Conservation (phyloP, 2,329 filamentous ascomycete genomes). For the Tolypocladium ovalisporum region DNA sequence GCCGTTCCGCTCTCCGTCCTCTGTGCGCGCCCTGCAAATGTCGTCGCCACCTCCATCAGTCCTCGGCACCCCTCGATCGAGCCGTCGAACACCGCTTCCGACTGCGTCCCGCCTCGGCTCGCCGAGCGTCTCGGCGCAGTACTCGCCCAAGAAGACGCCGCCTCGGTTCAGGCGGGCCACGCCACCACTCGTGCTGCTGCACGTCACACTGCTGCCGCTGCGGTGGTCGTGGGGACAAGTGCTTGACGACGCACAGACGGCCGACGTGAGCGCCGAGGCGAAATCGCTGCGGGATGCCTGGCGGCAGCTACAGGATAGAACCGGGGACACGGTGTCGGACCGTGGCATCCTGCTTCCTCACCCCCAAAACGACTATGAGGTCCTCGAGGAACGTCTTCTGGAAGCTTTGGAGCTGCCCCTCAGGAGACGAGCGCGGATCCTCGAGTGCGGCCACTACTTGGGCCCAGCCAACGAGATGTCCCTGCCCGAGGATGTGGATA, state of each 20-base stretch:
- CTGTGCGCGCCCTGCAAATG: constrained; percentile 62
- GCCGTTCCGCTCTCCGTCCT: constrained; percentile 58
- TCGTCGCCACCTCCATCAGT: constrained; percentile 50
- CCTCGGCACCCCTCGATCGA: constrained; percentile 43
- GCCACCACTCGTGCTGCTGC: constrained; percentile 64
- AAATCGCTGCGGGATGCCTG: constrained; percentile 50
- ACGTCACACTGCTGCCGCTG: constrained; percentile 65
- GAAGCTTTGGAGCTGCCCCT: constrained; percentile 64
- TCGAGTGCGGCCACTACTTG: constrained; percentile 69
- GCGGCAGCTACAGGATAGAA: constrained; percentile 56
- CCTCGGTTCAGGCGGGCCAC: constrained; percentile 45
- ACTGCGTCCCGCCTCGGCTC: constrained; percentile 48
- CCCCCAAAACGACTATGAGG: constrained; percentile 68
- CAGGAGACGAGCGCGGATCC: constrained; percentile 52
- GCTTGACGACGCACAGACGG: constrained; percentile 30
- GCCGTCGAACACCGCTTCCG: constrained; percentile 34
- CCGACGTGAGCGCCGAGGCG: constrained; percentile 31
- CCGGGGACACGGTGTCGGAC: constrained; percentile 62
- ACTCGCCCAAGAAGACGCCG: constrained; percentile 47
- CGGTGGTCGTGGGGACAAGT: constrained; percentile 53
- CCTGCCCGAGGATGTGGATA: constrained; percentile 31
- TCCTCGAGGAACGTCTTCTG: constrained; percentile 66
- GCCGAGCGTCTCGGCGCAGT: constrained; percentile 38
- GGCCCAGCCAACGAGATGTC: constrained; percentile 43
- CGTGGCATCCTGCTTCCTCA: constrained; percentile 68